phyloP scores from a whole-genome alignment of 257 asterid genomes.

The Gardenia jasminoides region DNA sequence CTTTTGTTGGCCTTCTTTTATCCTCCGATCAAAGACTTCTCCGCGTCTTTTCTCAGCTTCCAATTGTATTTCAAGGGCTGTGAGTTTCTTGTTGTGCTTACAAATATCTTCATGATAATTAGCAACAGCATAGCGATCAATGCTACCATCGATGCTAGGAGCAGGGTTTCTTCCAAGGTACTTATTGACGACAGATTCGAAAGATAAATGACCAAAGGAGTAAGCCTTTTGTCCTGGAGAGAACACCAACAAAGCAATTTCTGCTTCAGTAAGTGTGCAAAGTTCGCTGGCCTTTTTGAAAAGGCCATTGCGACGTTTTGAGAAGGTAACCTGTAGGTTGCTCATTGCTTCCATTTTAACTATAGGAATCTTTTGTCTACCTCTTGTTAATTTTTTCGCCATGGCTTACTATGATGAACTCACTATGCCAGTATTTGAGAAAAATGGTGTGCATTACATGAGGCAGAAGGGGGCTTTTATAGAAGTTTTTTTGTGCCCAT shows the following conservation, averaged over 20 bases:
- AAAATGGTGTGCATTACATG: too few species aligned
- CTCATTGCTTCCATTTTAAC: not conserved
- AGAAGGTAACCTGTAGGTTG: not conserved
- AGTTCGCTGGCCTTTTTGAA: slow-evolving; percentile 5
- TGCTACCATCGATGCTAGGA: too few species aligned
- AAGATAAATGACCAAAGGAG: not conserved
- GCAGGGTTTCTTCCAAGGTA: not conserved
- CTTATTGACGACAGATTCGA: not conserved
- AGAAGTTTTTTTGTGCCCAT: too few species aligned
- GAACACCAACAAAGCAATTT: not conserved
- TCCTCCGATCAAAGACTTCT: not conserved
- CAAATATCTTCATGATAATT: not conserved
- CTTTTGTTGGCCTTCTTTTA: not conserved
- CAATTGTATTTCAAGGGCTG: not conserved
- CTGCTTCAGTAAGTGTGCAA: not conserved
- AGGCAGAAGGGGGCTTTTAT: too few species aligned
- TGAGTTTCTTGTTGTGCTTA: not conserved
- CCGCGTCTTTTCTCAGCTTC: not conserved
- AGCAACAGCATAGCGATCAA: not conserved
- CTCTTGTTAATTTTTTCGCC: not conserved
- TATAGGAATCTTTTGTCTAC: not conserved
- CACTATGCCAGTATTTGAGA: too few species aligned
- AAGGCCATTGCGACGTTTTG: not conserved
- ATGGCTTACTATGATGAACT: not conserved
- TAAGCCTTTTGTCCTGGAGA: not conserved